These are phyloP conservation scores for Ascochyta clinopodiicola DNA, from an alignment of 2,329 filamentous ascomycete genomes.

Conservation along the genomic window DNA sequence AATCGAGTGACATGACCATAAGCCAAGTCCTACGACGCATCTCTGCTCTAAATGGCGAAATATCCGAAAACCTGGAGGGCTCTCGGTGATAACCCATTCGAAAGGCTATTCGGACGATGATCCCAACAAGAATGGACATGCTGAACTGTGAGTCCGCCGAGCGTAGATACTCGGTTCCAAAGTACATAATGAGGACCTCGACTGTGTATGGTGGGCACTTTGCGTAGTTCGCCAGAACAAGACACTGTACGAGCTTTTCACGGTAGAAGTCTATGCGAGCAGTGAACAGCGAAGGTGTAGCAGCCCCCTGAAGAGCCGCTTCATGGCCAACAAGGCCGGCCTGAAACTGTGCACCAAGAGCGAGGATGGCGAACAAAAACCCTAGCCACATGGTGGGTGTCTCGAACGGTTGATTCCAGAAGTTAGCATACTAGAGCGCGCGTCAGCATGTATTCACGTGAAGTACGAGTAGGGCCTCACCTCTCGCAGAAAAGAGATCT, in stretches of 20 bases:
- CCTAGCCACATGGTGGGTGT: constrained; percentile 54
- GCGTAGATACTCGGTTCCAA: constrained; percentile 37
- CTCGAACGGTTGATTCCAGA: constrained; percentile 51
- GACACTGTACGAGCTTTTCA: constrained; percentile 40
- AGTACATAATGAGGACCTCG: constrained; percentile 41
- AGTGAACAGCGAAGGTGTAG: constrained; percentile 20
- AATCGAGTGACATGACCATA: constrained; percentile 54
- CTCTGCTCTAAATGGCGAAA: constrained; percentile 63
- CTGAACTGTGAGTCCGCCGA: constrained; percentile 40
- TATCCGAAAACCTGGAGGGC: constrained; percentile 42
- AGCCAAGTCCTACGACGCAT: constrained; percentile 68
- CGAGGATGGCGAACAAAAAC: constrained; percentile 52
- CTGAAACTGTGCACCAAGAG: constrained; percentile 36
- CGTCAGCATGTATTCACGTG: constrained; percentile 6
- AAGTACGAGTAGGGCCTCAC: constrained; percentile 10
- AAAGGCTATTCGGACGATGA: constrained; percentile 43
- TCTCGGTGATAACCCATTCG: constrained; percentile 55
- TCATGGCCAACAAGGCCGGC: constrained; percentile 22
- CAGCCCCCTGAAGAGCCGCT: constrained; percentile 3
- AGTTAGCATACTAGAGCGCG: constrained; percentile 47
- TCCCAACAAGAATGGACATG: constrained; percentile 37
- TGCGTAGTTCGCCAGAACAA: constrained; percentile 43
- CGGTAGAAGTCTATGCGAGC: constrained; percentile 40
- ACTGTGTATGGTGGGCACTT: constrained; percentile 46
- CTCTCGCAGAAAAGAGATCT: constrained; percentile 37